Evolutionary conservation across 192 early-diverging fungal species (phyloP), one percentile per base, ranked within the genome.

Genomic region (Pilobolus umbonatus): DNA sequence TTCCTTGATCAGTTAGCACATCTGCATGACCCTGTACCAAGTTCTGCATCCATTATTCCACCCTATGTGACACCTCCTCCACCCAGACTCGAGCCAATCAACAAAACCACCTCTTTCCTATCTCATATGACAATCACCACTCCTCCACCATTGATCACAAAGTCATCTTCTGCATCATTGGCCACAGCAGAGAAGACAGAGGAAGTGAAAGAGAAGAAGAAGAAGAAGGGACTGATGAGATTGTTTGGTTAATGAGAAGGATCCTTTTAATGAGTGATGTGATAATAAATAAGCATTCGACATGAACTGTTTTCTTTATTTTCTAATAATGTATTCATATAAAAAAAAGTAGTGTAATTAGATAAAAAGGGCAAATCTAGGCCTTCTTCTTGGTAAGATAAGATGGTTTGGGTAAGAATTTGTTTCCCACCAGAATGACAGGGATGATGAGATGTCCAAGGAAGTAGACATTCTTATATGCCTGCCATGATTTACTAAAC

Each of bases 171-270:
- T 5, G 10, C 29, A 2, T 44, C 44, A 19, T 10, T 43, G 24
- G 60, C 11, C 47, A 24, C 14, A 35, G 17, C 14, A n/a, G n/a
- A 34, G 12, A 1, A 39, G 24, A 9, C 49, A 8, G 61, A 60
- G 10, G 47, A 62, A 30, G 22, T 50, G 12, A 57, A 55, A 17
- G 55, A 66, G 35, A 48, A 64, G 32, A 69, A 69, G 52, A 69
- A 69, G 42, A 69, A 69, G 52, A 36, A 46, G 24, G 67, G 67
- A 22, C 50, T 69, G 15, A 58, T 53, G 19, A 62, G 55, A 43
- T 55, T 69, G 21, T 69, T 69, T 47, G 57, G 67, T 32, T 69
- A 64, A n/a, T n/a, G n/a, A n/a, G n/a, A n/a, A n/a, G n/a, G n/a
- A n/a, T n/a, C n/a, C n/a, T n/a, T n/a, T n/a, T n/a, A 39, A 55